Evolutionary conservation across 495 filamentous ascomycete species (phyloP).

Genomic region (Lepidopterella palustris): DNA sequence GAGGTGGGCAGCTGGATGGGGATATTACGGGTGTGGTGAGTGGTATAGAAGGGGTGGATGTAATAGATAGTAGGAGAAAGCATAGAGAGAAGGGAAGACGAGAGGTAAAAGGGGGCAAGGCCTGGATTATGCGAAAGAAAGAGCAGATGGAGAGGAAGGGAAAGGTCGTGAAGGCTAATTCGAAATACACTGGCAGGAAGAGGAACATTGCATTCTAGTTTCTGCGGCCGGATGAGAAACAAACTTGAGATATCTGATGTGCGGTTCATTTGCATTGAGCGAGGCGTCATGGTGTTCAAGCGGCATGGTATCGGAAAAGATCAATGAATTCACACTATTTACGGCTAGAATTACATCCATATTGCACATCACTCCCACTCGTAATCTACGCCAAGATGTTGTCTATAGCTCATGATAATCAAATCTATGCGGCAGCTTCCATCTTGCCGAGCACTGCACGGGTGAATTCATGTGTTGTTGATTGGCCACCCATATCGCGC

Average conservation of each 20-base stretch:
- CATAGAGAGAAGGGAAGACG: conserved; percentile 46
- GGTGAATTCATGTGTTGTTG: conserved; percentile 91
- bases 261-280: not conserved
- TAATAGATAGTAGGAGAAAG: conserved; percentile 63
- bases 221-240: too few relatives aligned
- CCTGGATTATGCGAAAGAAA: conserved; percentile 92
- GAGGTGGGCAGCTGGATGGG: conserved; percentile 61
- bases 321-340: not conserved
- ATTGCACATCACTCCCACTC: not conserved
- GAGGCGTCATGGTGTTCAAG: not conserved
- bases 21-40: conserved; percentile 84
- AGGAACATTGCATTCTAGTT: conserved; percentile 54
- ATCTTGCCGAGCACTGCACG: conserved; percentile 87
- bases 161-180: conserved; percentile 82
- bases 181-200: conserved; percentile 89
- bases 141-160: conserved; percentile 91
- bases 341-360: not conserved
- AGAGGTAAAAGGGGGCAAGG: conserved; percentile 69
- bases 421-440: conserved; percentile 48
- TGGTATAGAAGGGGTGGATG: conserved; percentile 81
- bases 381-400: not conserved
- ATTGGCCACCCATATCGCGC: conserved; percentile 87
- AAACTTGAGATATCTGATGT: not conserved
- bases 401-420: not conserved
- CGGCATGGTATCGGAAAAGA: not conserved